Base-by-base conservation (phyloP, 2,329 filamentous ascomycete genomes). In the Biscogniauxia sp. region DNA sequence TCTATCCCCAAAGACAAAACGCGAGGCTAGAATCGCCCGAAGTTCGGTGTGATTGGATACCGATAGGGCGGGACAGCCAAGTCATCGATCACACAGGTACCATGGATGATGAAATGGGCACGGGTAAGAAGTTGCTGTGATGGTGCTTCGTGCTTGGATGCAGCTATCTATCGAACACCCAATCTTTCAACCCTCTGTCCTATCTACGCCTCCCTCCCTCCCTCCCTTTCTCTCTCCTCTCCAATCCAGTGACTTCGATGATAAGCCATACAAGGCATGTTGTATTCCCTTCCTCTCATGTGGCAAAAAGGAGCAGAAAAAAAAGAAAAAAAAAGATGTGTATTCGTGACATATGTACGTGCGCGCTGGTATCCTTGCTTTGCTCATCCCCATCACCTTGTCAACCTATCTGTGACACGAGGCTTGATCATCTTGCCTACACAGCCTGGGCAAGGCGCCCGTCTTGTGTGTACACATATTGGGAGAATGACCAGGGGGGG, bases 21-120 rank as follows among this genome's bases (percentile, higher is more conserved):
- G 37, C 2, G 5, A 32, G 6, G 28, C 37, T 41, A 13, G 37
- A 11, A 41, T 41, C 15, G 13, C 13, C 37, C 15, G 37, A 5
- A 11, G 37, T 2, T 15, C 54, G n/a, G 56, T 52, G 23, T 66
- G 64, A 65, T 65, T 66, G 64, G 64, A 56, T 66, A 65, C 63
- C 64, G 57, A 60, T 53, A 8, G 61, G 41, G 52, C 56, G 64
- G 64, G 55, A 60, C 64, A 25, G 57, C 25, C 37, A 45, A 45
- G 37, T 45, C 37, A 45, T 32, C 28, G 28, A 32, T 32, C 7
- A 32, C 28, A 32, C 28, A 13, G 28, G 28, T 7, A 7, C 28
- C 28, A 32, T 13, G 25, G 53, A 50, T 19, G 55, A 50, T 50
- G 41, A n/a, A 13, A 45, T n/a, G 17, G 37, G 23, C 23, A 32